Evolutionary conservation across 2,329 filamentous ascomycete genomes (phyloP).

Genomic region (Penicillium decumbens): DNA sequence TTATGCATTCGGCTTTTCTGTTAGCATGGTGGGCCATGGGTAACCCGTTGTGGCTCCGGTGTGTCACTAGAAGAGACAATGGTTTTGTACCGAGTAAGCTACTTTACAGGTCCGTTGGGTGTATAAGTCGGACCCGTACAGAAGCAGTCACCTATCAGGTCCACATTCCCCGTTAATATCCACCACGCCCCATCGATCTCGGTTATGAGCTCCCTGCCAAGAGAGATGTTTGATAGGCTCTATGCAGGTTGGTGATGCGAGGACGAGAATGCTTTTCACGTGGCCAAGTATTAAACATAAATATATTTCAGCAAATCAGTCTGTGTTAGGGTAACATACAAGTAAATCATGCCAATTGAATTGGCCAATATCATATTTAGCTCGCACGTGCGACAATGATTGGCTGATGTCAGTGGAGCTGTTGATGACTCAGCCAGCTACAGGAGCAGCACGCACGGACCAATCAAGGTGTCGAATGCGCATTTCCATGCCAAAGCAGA

Average conservation of each 20-base stretch:
- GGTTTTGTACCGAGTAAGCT: neutral
- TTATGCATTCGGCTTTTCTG: neutral
- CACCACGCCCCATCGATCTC: neutral
- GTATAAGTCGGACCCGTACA: neutral
- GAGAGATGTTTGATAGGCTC: neutral
- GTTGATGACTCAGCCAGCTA: slow-evolving; percentile 3
- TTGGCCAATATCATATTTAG: neutral
- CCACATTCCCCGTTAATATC: neutral
- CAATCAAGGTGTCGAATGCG: neutral
- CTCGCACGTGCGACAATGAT: slow-evolving; percentile 9
- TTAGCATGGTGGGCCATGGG: no score
- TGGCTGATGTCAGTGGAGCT: slow-evolving; percentile 6
- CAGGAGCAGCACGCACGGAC: neutral
- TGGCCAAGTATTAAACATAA: neutral
- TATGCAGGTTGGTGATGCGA: neutral
- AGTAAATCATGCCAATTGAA: no score
- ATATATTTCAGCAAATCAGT: neutral
- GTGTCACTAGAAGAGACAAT: neutral
- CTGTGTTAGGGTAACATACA: no score
- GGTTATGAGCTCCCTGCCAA: neutral
- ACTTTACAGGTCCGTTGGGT: no score
- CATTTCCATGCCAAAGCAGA: no score
- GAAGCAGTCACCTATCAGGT: neutral
- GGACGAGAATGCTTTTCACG: neutral
- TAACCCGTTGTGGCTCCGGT: neutral